Percentiles rank a stretch among this genome's conserved stretches.
phyloP scores from a whole-genome alignment of 2,329 filamentous ascomycete genomes.

The Talaromyces verruculosus region DNA sequence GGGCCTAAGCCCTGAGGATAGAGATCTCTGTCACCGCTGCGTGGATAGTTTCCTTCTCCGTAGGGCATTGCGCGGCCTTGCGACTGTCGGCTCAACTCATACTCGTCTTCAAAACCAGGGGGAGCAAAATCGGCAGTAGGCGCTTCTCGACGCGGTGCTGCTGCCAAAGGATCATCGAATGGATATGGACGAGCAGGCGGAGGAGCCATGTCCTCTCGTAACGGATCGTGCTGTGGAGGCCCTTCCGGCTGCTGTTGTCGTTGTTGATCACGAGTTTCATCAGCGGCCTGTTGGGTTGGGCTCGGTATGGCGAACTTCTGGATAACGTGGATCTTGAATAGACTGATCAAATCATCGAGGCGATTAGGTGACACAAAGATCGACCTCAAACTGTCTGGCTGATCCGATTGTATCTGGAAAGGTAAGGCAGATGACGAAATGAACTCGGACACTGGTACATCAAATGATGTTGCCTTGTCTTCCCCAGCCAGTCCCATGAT shows the following conservation, averaged over 20 bases:
- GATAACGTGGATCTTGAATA: conserved; percentile 76
- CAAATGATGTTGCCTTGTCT: conserved; percentile 76
- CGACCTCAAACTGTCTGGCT: conserved; percentile 45
- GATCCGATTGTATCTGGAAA: conserved; percentile 40
- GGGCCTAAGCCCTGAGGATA: conserved; percentile 85
- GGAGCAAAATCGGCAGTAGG: conserved; percentile 76
- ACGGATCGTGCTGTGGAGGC: conserved; percentile 47
- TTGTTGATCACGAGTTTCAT: conserved; percentile 52
- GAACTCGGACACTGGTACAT: conserved; percentile 72
- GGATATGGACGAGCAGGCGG: conserved; percentile 67
- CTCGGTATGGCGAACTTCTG: conserved; percentile 74
- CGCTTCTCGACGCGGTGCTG: conserved; percentile 59
- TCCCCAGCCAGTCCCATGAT: conserved; percentile 77
- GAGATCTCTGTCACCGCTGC: conserved; percentile 81
- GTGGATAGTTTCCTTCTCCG: conserved; percentile 59
- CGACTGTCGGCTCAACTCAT: conserved; percentile 72
- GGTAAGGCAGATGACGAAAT: conserved; percentile 64
- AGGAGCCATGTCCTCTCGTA: conserved; percentile 55
- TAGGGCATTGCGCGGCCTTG: conserved; percentile 47
- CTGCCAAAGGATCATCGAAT: conserved; percentile 65
- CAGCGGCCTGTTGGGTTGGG: conserved; percentile 74
- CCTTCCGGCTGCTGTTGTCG: conserved; percentile 45
- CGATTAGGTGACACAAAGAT: conserved; percentile 73
- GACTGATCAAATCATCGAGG: conserved; percentile 66
- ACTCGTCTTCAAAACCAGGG: conserved; percentile 90